Evolutionary conservation across 371 early-diverging fungal species (phyloP).

Genomic region (Syncephalastrum racemosum): DNA sequence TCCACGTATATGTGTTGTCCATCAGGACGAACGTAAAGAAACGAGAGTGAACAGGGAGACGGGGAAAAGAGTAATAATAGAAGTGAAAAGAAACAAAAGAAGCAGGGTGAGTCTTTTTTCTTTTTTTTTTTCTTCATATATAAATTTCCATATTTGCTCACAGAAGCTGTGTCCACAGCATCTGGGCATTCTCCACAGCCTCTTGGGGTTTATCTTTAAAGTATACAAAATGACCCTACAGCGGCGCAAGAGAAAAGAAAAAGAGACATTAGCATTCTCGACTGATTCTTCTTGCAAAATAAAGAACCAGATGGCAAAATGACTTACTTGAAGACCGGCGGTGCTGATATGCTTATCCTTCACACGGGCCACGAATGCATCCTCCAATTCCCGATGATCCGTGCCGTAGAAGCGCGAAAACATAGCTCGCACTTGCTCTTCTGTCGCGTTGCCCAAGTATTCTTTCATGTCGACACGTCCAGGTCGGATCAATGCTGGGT

Average conservation of each 20-base stretch:
- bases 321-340: slow-evolving; percentile 68
- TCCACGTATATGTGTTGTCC: slow-evolving; percentile 39
- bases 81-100: slow-evolving; percentile 11
- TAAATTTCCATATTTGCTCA: slow-evolving; percentile 1
- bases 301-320: no score
- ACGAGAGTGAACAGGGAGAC: neutral
- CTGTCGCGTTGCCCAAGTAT: slow-evolving; percentile 84
- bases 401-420: slow-evolving; percentile 86
- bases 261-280: no score
- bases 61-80: slow-evolving; percentile 5
- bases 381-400: slow-evolving; percentile 56
- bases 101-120: slow-evolving; percentile 2
- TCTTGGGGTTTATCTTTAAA: slow-evolving; percentile 75
- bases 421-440: slow-evolving; percentile 77
- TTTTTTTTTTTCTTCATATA: no score
- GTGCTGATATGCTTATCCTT: slow-evolving; percentile 66
- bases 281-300: no score
- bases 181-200: slow-evolving; percentile 58
- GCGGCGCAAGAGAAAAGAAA: no score
- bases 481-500: slow-evolving; percentile 97
- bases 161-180: slow-evolving; percentile 30
- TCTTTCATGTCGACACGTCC: slow-evolving; percentile 97
- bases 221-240: slow-evolving; percentile 92
- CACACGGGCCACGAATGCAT: slow-evolving; percentile 66
- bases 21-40: slow-evolving; percentile 10